These are phyloP conservation scores for Lactifluus subvellereus DNA, from an alignment of 768 basidiomycete species.

Conservation along the genomic window DNA sequence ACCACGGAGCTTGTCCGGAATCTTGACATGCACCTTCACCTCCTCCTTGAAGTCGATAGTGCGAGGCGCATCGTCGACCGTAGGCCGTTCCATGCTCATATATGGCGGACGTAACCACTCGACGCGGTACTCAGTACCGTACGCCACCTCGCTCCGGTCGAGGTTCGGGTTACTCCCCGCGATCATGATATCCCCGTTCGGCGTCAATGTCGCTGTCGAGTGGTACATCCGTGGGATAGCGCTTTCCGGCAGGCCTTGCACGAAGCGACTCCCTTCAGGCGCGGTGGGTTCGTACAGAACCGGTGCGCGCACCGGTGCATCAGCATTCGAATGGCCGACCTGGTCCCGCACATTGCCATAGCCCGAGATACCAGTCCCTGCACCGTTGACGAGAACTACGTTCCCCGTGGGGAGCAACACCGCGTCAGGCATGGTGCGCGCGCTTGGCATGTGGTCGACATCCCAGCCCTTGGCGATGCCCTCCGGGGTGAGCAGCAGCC, in stretches of 20 bases:
- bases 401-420: conserved; percentile 74
- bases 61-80: conserved; percentile 30
- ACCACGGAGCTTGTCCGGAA: conserved; percentile 34
- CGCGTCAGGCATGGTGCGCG: conserved; percentile 75
- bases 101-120: conserved; percentile 86
- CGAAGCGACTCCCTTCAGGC: conserved; percentile 51
- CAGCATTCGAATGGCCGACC: conserved; percentile 74
- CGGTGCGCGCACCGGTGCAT: conserved; percentile 60
- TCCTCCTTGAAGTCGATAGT: conserved; percentile 42
- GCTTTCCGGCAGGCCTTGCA: conserved; percentile 54
- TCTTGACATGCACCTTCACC: conserved; percentile 41
- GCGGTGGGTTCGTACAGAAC: conserved; percentile 63
- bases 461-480: conserved; percentile 69
- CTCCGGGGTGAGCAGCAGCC: conserved; percentile 56
- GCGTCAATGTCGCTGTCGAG: conserved; percentile 76
- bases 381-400: conserved; percentile 73
- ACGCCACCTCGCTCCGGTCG: conserved; percentile 64
- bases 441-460: conserved; percentile 66
- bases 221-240: conserved; percentile 73
- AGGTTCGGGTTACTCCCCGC: conserved; percentile 82
- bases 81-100: conserved; percentile 55
- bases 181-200: conserved; percentile 66
- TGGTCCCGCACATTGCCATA: conserved; percentile 68
- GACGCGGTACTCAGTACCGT: conserved; percentile 83
- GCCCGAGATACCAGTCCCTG: conserved; percentile 64